Percentiles rank a stretch among this genome's conserved stretches.
Conservation (phyloP, 2,329 filamentous ascomycete genomes). For the Eutypa lata region DNA sequence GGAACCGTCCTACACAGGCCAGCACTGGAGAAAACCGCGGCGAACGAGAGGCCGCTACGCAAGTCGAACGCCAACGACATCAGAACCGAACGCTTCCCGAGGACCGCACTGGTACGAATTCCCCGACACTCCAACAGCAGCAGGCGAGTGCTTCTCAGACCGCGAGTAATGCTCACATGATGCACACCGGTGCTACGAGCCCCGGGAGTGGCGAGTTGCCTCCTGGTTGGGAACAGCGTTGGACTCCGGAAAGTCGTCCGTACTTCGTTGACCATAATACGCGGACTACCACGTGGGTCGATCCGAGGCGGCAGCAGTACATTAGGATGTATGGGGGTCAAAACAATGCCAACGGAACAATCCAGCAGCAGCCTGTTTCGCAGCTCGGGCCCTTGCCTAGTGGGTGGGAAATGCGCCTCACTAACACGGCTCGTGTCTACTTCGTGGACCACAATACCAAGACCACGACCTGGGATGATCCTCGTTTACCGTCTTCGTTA, state of each 20-base stretch:
- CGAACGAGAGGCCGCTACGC: slow-evolving; percentile 84
- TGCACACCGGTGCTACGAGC: slow-evolving; percentile 92
- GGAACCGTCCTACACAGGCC: slow-evolving; percentile 82
- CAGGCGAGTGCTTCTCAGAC: slow-evolving; percentile 34
- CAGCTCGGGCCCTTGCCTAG: slow-evolving; percentile 93
- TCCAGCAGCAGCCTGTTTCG: slow-evolving; percentile 96
- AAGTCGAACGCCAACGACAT: slow-evolving; percentile 88
- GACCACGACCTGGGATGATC: slow-evolving; percentile 98
- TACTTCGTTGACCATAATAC: slow-evolving; percentile 99
- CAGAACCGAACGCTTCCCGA: slow-evolving; percentile 95
- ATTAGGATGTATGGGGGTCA: slow-evolving; percentile 95
- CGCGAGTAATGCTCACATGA: slow-evolving; percentile 67
- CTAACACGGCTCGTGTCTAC: slow-evolving; percentile 95
- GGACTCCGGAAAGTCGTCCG: slow-evolving; percentile 88
- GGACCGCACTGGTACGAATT: slow-evolving; percentile 89
- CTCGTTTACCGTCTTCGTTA: slow-evolving; percentile 86
- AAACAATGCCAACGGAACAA: slow-evolving; percentile 78
- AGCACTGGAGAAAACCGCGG: slow-evolving; percentile 74
- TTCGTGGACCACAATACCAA: slow-evolving; percentile 99
- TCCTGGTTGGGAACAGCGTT: slow-evolving; percentile 92
- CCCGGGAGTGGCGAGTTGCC: slow-evolving; percentile 93
- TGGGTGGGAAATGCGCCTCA: slow-evolving; percentile 99
- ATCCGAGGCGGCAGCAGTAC: slow-evolving; percentile 94
- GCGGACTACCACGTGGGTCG: slow-evolving; percentile 96
- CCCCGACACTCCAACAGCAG: slow-evolving; percentile 68